Evolutionary conservation across 2,329 filamentous ascomycete species (phyloP), one percentile per base, ranked within the genome.

Genomic region (Cladosporium sp.): DNA sequence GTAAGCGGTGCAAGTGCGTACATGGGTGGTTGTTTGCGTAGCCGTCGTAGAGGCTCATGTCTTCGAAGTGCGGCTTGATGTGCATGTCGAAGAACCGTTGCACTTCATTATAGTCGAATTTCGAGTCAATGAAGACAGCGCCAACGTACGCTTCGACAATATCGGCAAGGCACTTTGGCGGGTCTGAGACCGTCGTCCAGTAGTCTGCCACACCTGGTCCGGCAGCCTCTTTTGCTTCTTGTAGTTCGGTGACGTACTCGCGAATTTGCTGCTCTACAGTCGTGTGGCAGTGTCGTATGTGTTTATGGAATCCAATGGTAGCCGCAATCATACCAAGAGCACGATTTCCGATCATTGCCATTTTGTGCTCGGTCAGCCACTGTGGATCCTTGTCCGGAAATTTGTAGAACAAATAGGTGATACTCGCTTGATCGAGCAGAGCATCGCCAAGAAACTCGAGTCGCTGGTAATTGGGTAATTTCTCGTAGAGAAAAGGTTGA

Each of bases 361-460:
- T 97, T 76, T 97, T 97, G 80, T 97, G 93, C 74, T 97, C 94
- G 0, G 94, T 97, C 60, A 99, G 80, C 93, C 93, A 97, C 71
- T 97, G 92, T 0, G 94, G 93, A 68, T 96, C 92, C 59, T 88
- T 89, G 54, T 84, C 78, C 0, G 92, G 91, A 66, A 89, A 91
- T 3, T 79, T 81, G 65, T 86, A 82, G 75, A 91, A 97, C 3
- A 99, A 80, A 66, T 90, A 86, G 66, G 92, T 88, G 57, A 97
- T 87, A 67, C 88, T 90, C 11, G 82, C 88, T 84, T 93, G 89
- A 70, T 97, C 92, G 1, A 96, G 84, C 1, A 97, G 80, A 0
- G 93, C 85, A 70, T 97, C 94, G 0, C 93, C 93, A 0, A 97
- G 77, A 65, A 97, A 97, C 67, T 97, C 93, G 0, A 97, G 83